Evolutionary conservation across 805 yeast species (phyloP), one percentile per base, ranked within the genome.

Genomic region (Saccharomycopsis sp.): DNA sequence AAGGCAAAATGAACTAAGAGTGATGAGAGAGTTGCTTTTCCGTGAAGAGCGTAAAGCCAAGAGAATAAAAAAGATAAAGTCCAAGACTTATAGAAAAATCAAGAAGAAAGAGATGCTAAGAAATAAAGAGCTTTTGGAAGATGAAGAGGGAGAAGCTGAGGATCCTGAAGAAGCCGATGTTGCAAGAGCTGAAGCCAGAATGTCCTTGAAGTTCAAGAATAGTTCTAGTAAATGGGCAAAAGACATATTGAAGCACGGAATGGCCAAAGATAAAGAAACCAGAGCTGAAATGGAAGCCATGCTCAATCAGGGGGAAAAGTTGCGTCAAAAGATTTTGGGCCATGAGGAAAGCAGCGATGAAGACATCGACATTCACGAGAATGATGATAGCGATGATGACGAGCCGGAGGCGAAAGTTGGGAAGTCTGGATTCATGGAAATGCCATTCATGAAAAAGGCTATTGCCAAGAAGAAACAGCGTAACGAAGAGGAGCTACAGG

Each of bases 361-460:
- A 17, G 64, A 61, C 37, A 63, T 55, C 21, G 73, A 67, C 46
- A 60, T 61, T 29, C 66, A 68, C 36, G 56, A 74, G 43, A 68
- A 71, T 53, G 80, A 76, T 50, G 64, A 73, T 12, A 58, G 63
- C 4, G 69, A 36, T 12, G 39, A 69, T 22, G 69, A 67, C 27
- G 68, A 62, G 9, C 52, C 52, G 2, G 57, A 59, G 25, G 59
- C 64, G 23, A 69, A 65, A 34, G 58, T 78, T n/a, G 88, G 92
- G 16, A 89, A 88, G 59, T 63, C 71, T n/a, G 96, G 97, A 41
- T 79, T 89, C 16, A 63, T 89, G 71, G 80, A 77, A 36, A 92
- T 92, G 97, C 94, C 88, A 50, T 89, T 89, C 59, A 89, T 89
- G 97, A 79, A 71, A 50, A 81, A 80, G 46, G 97, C 97, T 1